phyloP scores from a whole-genome alignment of 495 filamentous ascomycete genomes.

The Penicillium taxi region DNA sequence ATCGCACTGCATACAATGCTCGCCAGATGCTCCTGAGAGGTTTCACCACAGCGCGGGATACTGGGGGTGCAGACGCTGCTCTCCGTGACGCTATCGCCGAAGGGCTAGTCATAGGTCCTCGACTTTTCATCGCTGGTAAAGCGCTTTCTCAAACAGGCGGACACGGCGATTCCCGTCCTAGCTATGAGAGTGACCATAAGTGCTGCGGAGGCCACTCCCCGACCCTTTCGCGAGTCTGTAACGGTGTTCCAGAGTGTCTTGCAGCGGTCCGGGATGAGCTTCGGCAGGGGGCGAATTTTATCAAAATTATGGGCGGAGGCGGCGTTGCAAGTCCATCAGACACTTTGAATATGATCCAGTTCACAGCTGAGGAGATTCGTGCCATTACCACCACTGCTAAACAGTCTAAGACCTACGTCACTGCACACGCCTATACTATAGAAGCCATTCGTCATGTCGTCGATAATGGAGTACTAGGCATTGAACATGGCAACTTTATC shows the following conservation, averaged over 20 bases:
- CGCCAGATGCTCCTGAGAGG: slow-evolving; percentile 40
- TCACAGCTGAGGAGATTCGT: slow-evolving; percentile 41
- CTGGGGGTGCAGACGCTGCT: slow-evolving; percentile 38
- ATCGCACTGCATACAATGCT: slow-evolving; percentile 9
- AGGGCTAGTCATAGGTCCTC: slow-evolving; percentile 32
- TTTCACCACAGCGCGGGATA: slow-evolving; percentile 44
- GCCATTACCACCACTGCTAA: slow-evolving; percentile 37
- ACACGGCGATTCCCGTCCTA: slow-evolving; percentile 36
- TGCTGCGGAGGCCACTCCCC: slow-evolving; percentile 30
- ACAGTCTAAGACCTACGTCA: slow-evolving; percentile 41
- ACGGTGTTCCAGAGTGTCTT: slow-evolving; percentile 42
- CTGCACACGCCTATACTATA: slow-evolving; percentile 44
- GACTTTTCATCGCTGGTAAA: slow-evolving; percentile 39
- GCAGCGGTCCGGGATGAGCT: slow-evolving; percentile 41
- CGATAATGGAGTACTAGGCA: slow-evolving; percentile 43
- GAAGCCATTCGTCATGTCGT: slow-evolving; percentile 41
- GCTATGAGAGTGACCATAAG: slow-evolving; percentile 23
- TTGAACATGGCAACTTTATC: slow-evolving; percentile 48
- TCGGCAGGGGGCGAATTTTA: slow-evolving; percentile 40
- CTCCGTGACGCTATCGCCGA: slow-evolving; percentile 41
- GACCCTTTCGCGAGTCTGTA: slow-evolving; percentile 27
- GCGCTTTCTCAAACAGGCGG: slow-evolving; percentile 43
- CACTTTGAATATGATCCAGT: slow-evolving; percentile 38
- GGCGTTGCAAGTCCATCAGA: slow-evolving; percentile 45
- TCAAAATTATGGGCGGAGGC: slow-evolving; percentile 50